phyloP scores from a whole-genome alignment of 129 eudicot genomes.

The Calendula officinalis region DNA sequence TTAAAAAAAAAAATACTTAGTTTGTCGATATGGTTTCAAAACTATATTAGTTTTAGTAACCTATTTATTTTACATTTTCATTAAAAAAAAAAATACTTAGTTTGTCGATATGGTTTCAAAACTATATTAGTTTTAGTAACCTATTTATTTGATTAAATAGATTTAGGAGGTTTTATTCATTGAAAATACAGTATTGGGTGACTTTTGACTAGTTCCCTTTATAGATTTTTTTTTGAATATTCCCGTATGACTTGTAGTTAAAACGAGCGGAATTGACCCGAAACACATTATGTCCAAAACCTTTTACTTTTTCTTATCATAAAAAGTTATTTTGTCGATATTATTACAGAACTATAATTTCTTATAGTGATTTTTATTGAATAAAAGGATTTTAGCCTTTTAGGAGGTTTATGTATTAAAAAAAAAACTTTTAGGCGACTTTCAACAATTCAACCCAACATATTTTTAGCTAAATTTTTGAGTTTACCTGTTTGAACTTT shows the following conservation, averaged over 20 bases:
- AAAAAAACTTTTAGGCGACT: background rate
- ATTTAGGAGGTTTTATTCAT: no score
- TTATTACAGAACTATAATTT: background rate
- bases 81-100: no score
- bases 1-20: no score
- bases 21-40: no score
- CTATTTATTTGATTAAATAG: no score
- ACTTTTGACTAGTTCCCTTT: background rate
- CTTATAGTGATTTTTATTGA: background rate
- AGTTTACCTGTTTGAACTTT: background rate
- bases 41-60: no score
- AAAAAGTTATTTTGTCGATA: background rate
- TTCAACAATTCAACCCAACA: conserved; percentile 1
- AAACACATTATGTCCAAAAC: background rate
- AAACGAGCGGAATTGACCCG: background rate
- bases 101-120: no score
- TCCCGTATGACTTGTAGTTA: no score
- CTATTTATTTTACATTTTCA: no score
- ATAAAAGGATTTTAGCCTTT: conserved; percentile 5
- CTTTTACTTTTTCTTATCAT: background rate
- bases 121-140: no score
- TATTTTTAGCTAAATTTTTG: background rate
- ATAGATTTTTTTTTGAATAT: no score
- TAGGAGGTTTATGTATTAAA: conserved; percentile 6
- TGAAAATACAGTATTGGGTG: no score